Percentiles rank a stretch among this genome's conserved stretches.
Conservation (phyloP, 306 rosid genomes). For the Fragaria iinumae region DNA sequence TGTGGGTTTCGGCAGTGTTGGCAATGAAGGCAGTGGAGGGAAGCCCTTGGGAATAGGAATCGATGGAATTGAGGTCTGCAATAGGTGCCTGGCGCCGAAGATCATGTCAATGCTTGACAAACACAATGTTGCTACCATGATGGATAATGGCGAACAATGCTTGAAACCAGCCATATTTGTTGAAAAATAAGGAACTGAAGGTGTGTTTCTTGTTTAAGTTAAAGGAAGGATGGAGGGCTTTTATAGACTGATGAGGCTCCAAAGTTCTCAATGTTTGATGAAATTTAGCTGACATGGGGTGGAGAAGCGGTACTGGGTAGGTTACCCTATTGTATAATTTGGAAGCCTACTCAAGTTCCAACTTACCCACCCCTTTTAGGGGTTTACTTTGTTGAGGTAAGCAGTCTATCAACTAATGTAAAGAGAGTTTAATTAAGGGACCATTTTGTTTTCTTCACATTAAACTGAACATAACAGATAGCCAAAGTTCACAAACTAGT, state of each 20-base stretch:
- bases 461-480: no score
- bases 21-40: neutral
- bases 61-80: slow-evolving; percentile 17
- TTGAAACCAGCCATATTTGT: slow-evolving; percentile 20
- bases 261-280: neutral
- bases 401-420: neutral
- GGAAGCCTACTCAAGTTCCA: neutral
- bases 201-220: slow-evolving; percentile 10
- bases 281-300: slow-evolving; percentile 2
- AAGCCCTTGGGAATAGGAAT: neutral
- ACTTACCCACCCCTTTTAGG: neutral
- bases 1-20: slow-evolving; percentile 23
- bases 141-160: neutral
- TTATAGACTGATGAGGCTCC: slow-evolving; percentile 4
- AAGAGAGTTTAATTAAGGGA: neutral
- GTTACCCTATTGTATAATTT: neutral
- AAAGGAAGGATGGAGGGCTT: neutral
- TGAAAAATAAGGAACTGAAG: neutral
- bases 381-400: neutral
- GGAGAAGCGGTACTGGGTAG: neutral
- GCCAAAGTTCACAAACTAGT: neutral
- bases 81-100: slow-evolving; percentile 27
- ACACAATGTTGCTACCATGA: slow-evolving; percentile 20
- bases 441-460: neutral
- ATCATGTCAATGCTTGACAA: slow-evolving; percentile 27